These are phyloP conservation scores for Fraxinus platypoda DNA, from an alignment of 305 asterid species.

Conservation along the genomic window DNA sequence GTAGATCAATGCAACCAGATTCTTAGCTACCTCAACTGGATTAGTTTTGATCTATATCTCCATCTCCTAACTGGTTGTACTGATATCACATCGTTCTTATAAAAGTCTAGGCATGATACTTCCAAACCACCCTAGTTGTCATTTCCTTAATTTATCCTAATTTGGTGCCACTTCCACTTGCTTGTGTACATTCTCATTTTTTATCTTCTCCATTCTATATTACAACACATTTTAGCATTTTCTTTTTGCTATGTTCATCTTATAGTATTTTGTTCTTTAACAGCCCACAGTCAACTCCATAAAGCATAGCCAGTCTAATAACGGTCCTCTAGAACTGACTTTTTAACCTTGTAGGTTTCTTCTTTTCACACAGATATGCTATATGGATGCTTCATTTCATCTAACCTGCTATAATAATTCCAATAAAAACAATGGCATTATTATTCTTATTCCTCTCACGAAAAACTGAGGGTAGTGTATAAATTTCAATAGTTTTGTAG, in stretches of 20 bases:
- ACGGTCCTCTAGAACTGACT: not conserved
- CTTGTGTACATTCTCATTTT: not conserved
- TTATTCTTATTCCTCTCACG: not conserved
- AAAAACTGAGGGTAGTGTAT: not conserved
- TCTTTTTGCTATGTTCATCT: not conserved
- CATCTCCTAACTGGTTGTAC: not conserved
- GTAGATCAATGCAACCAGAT: not conserved
- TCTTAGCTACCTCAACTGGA: not conserved
- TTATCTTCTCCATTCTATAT: not conserved
- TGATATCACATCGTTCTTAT: not conserved
- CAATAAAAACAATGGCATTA: not conserved
- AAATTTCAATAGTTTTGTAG: not conserved
- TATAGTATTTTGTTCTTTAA: not conserved
- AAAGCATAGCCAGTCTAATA: not conserved
- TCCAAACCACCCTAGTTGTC: not conserved
- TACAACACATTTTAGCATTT: not conserved
- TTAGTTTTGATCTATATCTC: not conserved
- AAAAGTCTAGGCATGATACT: not conserved
- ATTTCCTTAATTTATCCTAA: not conserved
- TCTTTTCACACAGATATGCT: not conserved
- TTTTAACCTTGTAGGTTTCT: not conserved
- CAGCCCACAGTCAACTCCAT: not conserved
- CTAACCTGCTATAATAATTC: not conserved
- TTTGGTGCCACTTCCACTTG: not conserved
- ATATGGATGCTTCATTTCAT: not conserved